Percentiles rank a stretch among this genome's conserved stretches.
phyloP scores from a whole-genome alignment of 257 asterid species.

The Echites panduratus region DNA sequence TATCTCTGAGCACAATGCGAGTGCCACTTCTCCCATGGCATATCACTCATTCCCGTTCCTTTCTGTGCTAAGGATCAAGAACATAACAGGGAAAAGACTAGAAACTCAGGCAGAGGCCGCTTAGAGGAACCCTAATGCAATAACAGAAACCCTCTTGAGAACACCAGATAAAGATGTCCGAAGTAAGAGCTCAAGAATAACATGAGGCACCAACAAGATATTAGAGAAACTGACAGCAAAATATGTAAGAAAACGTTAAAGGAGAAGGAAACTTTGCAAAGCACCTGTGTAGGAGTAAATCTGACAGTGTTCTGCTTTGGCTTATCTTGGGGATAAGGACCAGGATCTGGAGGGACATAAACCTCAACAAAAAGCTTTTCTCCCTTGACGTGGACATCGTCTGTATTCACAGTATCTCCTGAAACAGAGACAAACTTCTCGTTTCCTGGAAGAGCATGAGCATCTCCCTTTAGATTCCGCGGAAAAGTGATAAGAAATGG shows the following conservation, averaged over 20 bases:
- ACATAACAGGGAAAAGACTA: background rate
- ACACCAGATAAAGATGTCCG: background rate
- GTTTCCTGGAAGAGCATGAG: conserved; percentile 57
- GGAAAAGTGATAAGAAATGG: conserved; percentile 81
- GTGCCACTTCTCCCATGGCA: background rate
- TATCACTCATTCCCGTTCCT: background rate
- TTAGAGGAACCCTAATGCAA: background rate
- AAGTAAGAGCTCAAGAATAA: background rate
- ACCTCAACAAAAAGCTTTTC: conserved; percentile 75
- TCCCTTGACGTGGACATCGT: conserved; percentile 40
- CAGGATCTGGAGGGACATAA: conserved; percentile 88
- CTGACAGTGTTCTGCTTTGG: conserved; percentile 90
- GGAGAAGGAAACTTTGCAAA: conserved; percentile 9
- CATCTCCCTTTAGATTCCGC: conserved; percentile 46
- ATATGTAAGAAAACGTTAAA: background rate
- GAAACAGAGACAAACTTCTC: conserved; percentile 37
- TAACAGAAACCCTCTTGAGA: background rate
- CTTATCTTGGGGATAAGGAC: conserved; percentile 98
- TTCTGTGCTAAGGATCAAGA: background rate
- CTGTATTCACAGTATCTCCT: conserved; percentile 27
- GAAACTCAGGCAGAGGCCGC: background rate
- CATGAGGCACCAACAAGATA: background rate
- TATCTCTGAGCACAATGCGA: background rate
- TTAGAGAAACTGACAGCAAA: background rate
- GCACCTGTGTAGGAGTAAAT: conserved; percentile 96